Conservation (phyloP, 805 yeast genomes). For the Cyberlindnera maclurae region DNA sequence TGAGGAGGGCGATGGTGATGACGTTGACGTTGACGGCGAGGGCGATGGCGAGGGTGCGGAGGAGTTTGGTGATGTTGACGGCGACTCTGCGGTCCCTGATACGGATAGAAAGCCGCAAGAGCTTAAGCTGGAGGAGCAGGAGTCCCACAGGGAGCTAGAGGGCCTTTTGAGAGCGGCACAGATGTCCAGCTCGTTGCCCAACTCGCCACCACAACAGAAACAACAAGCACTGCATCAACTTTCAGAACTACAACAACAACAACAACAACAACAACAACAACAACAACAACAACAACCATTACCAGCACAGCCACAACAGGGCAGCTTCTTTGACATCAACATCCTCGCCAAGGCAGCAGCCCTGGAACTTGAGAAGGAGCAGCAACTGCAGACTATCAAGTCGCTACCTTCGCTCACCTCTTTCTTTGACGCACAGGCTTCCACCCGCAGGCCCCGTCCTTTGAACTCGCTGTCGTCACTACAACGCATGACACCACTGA, state of each 20-base stretch:
- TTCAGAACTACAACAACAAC: neutral
- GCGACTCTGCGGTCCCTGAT: too few relatives aligned
- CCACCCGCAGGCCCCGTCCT: slow-evolving; percentile 13
- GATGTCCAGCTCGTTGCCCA: too few relatives aligned
- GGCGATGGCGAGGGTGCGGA: slow-evolving; percentile 1
- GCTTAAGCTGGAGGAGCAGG: too few relatives aligned
- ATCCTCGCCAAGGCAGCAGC: slow-evolving; percentile 26
- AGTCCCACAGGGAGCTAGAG: too few relatives aligned
- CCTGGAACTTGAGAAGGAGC: slow-evolving; percentile 24
- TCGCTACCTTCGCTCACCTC: slow-evolving; percentile 23
- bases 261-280: neutral
- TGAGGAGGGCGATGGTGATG: slow-evolving; percentile 3
- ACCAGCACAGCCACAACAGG: neutral
- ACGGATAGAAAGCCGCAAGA: too few relatives aligned
- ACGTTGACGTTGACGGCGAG: too few relatives aligned
- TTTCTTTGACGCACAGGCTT: slow-evolving; percentile 13
- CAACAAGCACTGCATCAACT: neutral
- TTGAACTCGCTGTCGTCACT: slow-evolving; percentile 40
- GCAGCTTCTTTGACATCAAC: slow-evolving; percentile 22
- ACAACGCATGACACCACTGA: slow-evolving; percentile 57
- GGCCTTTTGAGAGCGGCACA: too few relatives aligned
- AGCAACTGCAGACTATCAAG: slow-evolving; percentile 22
- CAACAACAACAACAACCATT: neutral
- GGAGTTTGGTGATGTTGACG: too few relatives aligned
- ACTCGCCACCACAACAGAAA: neutral